Percentiles rank a stretch among this genome's conserved stretches.
Conservation (phyloP, 345 rosid species). For the Camelina neglecta region DNA sequence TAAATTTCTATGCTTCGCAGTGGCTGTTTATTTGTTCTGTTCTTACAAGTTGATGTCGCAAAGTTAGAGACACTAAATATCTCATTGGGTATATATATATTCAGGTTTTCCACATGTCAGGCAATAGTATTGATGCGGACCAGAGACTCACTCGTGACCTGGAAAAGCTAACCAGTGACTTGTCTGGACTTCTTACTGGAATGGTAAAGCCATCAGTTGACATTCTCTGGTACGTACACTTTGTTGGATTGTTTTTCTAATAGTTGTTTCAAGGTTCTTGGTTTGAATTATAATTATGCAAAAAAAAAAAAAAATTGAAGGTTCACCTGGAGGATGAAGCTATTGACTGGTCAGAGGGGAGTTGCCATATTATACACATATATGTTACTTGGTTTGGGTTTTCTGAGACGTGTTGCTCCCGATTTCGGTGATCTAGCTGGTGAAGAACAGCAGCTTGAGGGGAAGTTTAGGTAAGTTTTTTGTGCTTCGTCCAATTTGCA, state of each 20-base stretch:
- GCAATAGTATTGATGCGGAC: constrained; percentile 89
- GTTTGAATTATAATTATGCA: constrained; percentile 29
- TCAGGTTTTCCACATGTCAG: constrained; percentile 90
- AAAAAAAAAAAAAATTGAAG: constrained; percentile 45
- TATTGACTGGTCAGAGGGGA: constrained; percentile 90
- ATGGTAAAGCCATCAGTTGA: constrained; percentile 99
- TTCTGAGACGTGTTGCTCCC: constrained; percentile 86
- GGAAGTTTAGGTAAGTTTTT: constrained; percentile 78
- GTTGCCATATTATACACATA: constrained; percentile 91
- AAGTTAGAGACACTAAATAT: constrained; percentile 14
- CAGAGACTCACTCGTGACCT: constrained; percentile 96
- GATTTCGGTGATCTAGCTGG: constrained; percentile 91
- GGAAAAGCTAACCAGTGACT: constrained; percentile 80
- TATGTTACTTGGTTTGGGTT: constrained; percentile 95
- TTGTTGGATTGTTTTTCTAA: constrained; percentile 27
- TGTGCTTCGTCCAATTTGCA: constrained; percentile 9
- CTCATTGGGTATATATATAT: constrained; percentile 28
- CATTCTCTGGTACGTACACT: constrained; percentile 79
- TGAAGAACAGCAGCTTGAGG: constrained; percentile 90
- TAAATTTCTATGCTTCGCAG: constrained; percentile 18
- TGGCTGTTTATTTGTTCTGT: constrained; percentile 17
- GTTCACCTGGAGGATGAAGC: constrained; percentile 99
- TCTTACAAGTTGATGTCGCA: constrained; percentile 18
- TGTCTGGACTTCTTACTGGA: constrained; percentile 94
- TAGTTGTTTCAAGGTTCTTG: constrained; percentile 27